phyloP scores from a whole-genome alignment of 2,329 filamentous ascomycete genomes.

The Beauveria sp. region DNA sequence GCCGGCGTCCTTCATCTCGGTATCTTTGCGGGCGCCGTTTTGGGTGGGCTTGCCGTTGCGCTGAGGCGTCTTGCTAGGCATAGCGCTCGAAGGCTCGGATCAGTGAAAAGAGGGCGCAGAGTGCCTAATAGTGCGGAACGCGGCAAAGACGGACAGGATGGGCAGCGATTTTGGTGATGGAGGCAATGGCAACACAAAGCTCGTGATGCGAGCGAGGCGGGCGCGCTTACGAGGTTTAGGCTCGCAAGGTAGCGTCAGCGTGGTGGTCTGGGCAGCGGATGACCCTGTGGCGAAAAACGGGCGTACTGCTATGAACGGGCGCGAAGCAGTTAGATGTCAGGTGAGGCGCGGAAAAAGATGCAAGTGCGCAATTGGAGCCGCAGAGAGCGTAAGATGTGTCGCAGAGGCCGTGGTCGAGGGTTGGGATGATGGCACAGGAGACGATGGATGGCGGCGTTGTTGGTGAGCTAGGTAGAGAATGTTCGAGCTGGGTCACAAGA shows the following conservation, averaged over 20 bases:
- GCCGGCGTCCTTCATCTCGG: constrained; percentile 62
- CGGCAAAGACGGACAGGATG: background rate
- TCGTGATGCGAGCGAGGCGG: constrained; percentile 6
- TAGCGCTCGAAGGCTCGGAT: constrained; percentile 26
- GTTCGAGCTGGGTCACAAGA: constrained; percentile 8
- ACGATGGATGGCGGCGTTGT: constrained; percentile 1
- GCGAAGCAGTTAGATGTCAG: background rate
- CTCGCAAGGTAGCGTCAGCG: constrained; percentile 9
- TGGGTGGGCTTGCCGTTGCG: constrained; percentile 63
- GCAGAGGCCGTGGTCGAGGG: constrained; percentile 8
- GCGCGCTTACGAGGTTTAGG: constrained; percentile 10
- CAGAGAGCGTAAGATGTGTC: constrained; percentile 12
- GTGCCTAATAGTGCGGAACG: background rate
- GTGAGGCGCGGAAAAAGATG: background rate
- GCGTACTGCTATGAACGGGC: background rate
- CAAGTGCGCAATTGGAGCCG: constrained; percentile 1
- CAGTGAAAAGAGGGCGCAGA: background rate
- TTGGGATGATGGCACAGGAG: background rate
- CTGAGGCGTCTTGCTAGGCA: constrained; percentile 68
- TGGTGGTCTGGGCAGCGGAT: background rate
- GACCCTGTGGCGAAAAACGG: background rate
- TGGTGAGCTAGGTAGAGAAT: constrained; percentile 9
- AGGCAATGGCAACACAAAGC: constrained; percentile 12
- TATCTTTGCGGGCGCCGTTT: constrained; percentile 59
- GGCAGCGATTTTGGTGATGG: background rate